A percentile compares a stretch with the other conserved stretches of the same genome.
Conservation (phyloP, 1,139 yeast species). For the Candida sanyaensis region DNA sequence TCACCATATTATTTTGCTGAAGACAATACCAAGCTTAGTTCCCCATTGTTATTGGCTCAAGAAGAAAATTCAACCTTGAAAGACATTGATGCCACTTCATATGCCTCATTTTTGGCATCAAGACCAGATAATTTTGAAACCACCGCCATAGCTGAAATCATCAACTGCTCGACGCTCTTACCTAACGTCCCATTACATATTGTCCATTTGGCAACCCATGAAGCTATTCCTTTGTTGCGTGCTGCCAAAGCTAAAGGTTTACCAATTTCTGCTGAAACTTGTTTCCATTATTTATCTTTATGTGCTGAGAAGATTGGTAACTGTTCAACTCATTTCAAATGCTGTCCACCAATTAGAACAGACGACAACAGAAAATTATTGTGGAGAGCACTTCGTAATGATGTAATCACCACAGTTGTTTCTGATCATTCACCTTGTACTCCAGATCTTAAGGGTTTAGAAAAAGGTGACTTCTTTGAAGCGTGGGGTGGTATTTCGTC, state of each 20-base stretch:
- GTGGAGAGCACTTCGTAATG: conserved; percentile 73
- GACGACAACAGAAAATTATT: conserved; percentile 66
- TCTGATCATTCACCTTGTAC: conserved; percentile 97
- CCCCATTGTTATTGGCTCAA: conserved; percentile 35
- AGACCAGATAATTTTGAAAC: conserved; percentile 89
- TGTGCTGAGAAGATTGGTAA: conserved; percentile 75
- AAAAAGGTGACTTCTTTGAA: conserved; percentile 80
- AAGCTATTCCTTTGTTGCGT: conserved; percentile 71
- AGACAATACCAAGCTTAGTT: conserved; percentile 11
- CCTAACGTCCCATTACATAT: conserved; percentile 81
- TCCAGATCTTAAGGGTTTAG: conserved; percentile 80
- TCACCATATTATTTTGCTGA: conserved; percentile 1
- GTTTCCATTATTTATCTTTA: conserved; percentile 85
- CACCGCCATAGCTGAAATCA: conserved; percentile 73
- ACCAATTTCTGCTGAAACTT: conserved; percentile 82
- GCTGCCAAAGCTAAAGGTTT: conserved; percentile 62
- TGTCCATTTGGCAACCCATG: conserved; percentile 85
- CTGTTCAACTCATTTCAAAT: conserved; percentile 80
- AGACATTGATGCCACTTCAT: conserved; percentile 63
- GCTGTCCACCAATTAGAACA: conserved; percentile 92
- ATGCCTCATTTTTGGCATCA: conserved; percentile 75
- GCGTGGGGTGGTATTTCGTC: conserved; percentile 99
- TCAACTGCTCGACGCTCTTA: conserved; percentile 56
- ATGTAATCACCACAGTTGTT: conserved; percentile 80
- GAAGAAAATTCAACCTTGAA: conserved; percentile 41